Evolutionary conservation across 805 yeast species (phyloP), one percentile per base, ranked within the genome.

Genomic region (Saccharomycopsis schoenii): DNA sequence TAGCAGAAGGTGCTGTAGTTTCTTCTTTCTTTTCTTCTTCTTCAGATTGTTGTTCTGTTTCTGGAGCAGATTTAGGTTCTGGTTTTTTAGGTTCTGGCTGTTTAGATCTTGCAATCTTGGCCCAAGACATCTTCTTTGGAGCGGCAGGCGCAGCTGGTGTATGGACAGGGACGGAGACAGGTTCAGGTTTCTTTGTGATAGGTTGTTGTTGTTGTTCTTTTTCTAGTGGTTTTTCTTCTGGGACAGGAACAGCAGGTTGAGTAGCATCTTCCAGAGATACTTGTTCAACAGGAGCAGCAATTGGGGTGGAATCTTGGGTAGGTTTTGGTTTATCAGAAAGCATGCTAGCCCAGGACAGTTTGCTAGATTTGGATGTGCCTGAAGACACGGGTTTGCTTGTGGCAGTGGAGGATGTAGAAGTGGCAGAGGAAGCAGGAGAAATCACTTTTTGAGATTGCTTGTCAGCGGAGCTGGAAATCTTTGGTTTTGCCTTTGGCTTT

Each of bases 41-140:
- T 42, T 42, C 58, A 54, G 57, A 41, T 17, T 42, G 40, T 40
- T 60, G 57, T 40, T 24, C 36, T 15, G 59, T 42, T 47, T 63
- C 62, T 55, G 42, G 56, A 15, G 50, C 64, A 24, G 64, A 29
- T 15, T 60, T 59, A 34, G 51, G 61, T 43, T 63, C 62, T 39
- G 58, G 36, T 25, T 42, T 41, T 50, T 58, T 62, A 65, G 58
- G 60, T 17, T 54, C 56, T 59, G 55, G 56, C 61, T 59, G 62
- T 62, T 56, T 70, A 24, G 52, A 47, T 47, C 52, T 47, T 19
- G 52, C 52, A 24, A 47, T 47, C n/a, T 47, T 47, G 36, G 79
- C 78, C 77, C 78, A 75, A 39, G 81, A 70, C 34, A 60, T 56
- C 40, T 65, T 65, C 39, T 55, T 60, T 34, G 66, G 64, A 57